Conservation (phyloP, 495 filamentous ascomycete species). For the Gamarada debralockiae region DNA sequence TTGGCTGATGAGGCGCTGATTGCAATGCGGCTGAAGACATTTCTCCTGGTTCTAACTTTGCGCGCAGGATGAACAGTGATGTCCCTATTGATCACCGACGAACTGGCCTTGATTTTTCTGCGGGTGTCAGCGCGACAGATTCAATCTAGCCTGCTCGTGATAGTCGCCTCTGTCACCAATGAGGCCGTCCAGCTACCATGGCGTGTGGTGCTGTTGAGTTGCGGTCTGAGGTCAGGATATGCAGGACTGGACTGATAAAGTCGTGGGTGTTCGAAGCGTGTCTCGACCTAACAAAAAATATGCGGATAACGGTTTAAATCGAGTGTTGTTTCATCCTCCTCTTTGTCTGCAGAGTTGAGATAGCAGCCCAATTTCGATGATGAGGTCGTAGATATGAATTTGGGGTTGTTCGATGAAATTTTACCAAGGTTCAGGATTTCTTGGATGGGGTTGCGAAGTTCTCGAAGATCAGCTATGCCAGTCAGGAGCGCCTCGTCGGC, state of each 20-base stretch:
- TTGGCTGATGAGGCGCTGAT: slow-evolving; percentile 46
- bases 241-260: neutral
- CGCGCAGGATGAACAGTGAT: slow-evolving; percentile 14
- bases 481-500: no score
- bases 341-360: no score
- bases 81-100: neutral
- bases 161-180: slow-evolving; percentile 28
- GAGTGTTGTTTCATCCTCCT: no score
- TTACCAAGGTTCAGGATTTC: no score
- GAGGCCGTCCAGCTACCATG: slow-evolving; percentile 20
- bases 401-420: no score
- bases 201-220: slow-evolving; percentile 18
- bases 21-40: slow-evolving; percentile 58
- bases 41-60: slow-evolving; percentile 9
- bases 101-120: slow-evolving; percentile 3
- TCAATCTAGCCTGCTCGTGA: slow-evolving; percentile 18
- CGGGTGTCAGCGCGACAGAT: neutral
- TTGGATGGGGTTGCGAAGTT: no score
- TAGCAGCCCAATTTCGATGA: no score
- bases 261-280: neutral
- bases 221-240: neutral
- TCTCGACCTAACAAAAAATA: neutral
- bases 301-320: neutral
- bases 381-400: no score
- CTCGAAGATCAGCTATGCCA: no score